Conservation (phyloP, 129 eudicot species). For the Flaveria trinervia region DNA sequence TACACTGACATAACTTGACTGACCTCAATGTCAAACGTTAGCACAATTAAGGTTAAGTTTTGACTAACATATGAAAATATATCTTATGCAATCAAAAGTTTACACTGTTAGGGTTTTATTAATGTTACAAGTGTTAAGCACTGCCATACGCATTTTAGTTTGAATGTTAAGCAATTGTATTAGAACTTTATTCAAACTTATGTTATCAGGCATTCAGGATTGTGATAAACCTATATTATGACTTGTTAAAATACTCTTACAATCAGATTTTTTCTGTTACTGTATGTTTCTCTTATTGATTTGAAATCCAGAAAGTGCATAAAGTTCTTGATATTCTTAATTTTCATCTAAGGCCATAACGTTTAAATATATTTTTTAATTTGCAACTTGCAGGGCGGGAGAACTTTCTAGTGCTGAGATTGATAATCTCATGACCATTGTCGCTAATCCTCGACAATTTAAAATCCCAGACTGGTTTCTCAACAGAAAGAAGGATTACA, state of each 20-base stretch:
- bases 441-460: constrained; percentile 12
- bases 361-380: no score
- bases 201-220: not conserved
- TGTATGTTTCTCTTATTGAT: not conserved
- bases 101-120: not conserved
- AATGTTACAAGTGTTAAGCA: not conserved
- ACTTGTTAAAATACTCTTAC: not conserved
- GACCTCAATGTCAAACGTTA: not conserved
- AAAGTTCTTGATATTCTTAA: not conserved
- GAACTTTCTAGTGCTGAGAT: constrained; percentile 17
- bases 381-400: not conserved
- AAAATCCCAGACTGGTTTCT: constrained; percentile 21
- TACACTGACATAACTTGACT: not conserved
- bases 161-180: not conserved
- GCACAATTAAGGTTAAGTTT: not conserved
- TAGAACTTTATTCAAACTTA: not conserved
- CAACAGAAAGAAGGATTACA: constrained; percentile 14
- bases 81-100: not conserved
- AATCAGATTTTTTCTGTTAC: not conserved
- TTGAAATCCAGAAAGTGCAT: not conserved
- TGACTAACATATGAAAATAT: not conserved
- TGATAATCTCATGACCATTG: constrained; percentile 14
- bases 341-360: not conserved
- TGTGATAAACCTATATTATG: not conserved
- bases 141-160: not conserved